These are phyloP conservation scores for Pichia cephalocereana DNA, from an alignment of 805 yeast genomes.

Conservation along the genomic window DNA sequence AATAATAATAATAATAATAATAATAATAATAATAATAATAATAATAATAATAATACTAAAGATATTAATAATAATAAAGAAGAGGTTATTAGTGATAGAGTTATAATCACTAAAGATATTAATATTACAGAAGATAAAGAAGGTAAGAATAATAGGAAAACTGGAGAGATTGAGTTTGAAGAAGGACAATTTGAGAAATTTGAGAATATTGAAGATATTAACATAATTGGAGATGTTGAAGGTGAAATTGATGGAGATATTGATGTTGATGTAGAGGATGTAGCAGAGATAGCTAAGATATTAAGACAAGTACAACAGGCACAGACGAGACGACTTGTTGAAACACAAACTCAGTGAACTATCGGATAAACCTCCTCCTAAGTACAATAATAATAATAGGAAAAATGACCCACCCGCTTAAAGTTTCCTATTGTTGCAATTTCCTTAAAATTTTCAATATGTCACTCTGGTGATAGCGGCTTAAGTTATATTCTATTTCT, in stretches of 20 bases:
- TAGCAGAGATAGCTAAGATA: constrained; percentile 12
- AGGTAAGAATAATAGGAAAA: no score
- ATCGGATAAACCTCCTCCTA: no score
- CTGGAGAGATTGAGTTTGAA: not conserved
- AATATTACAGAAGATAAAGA: no score
- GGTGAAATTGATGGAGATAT: constrained; percentile 3
- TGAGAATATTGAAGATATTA: not conserved
- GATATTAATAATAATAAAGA: not conserved
- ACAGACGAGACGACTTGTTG: not conserved
- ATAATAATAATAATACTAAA: not conserved
- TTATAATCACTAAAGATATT: no score
- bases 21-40: not conserved
- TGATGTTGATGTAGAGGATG: constrained; percentile 8
- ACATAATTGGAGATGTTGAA: not conserved
- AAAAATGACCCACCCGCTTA: no score
- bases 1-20: constrained; percentile 7
- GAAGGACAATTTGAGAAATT: not conserved
- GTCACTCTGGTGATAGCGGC: no score
- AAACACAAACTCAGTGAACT: not conserved
- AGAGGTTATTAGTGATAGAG: no score
- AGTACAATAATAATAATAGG: no score
- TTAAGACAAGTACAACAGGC: constrained; percentile 11
- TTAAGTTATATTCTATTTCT: no score
- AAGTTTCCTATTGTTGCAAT: not conserved
- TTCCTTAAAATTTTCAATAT: no score